Percentiles rank a stretch among this genome's conserved stretches.
These are phyloP conservation scores for Auricularia auricula-judae DNA, from an alignment of 768 basidiomycete species.

Conservation along the genomic window DNA sequence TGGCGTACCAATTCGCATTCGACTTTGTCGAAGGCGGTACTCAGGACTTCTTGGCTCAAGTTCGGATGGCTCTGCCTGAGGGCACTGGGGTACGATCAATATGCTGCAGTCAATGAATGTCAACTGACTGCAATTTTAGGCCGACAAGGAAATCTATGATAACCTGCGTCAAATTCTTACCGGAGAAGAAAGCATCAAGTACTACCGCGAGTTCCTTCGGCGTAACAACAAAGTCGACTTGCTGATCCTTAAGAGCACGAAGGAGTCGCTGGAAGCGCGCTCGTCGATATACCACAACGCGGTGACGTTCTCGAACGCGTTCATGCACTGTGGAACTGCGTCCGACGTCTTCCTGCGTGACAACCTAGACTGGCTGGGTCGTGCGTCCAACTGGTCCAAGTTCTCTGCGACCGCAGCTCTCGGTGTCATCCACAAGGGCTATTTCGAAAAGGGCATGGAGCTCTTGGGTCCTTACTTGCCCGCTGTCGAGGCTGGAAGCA, in stretches of 20 bases:
- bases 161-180: slow-evolving; percentile 74
- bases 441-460: slow-evolving; percentile 84
- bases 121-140: slow-evolving; percentile 23
- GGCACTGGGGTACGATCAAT: slow-evolving; percentile 41
- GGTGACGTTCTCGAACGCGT: slow-evolving; percentile 91
- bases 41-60: slow-evolving; percentile 80
- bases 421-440: slow-evolving; percentile 96
- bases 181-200: slow-evolving; percentile 83
- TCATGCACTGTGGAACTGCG: slow-evolving; percentile 96
- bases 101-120: slow-evolving; percentile 13
- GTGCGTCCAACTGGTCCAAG: slow-evolving; percentile 97
- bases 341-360: slow-evolving; percentile 90
- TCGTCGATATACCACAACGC: slow-evolving; percentile 98
- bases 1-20: slow-evolving; percentile 93
- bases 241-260: slow-evolving; percentile 84
- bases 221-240: slow-evolving; percentile 90
- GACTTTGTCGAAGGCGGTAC: slow-evolving; percentile 90
- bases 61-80: slow-evolving; percentile 58
- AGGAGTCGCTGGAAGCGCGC: slow-evolving; percentile 85
- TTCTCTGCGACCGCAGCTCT: slow-evolving; percentile 95
- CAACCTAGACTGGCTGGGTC: slow-evolving; percentile 92
- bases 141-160: slow-evolving; percentile 48
- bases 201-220: slow-evolving; percentile 92
- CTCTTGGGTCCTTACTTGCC: slow-evolving; percentile 94
- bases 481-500: slow-evolving; percentile 50